Conservation (phyloP, 1,139 yeast species). For the Fermentozyma sake region DNA sequence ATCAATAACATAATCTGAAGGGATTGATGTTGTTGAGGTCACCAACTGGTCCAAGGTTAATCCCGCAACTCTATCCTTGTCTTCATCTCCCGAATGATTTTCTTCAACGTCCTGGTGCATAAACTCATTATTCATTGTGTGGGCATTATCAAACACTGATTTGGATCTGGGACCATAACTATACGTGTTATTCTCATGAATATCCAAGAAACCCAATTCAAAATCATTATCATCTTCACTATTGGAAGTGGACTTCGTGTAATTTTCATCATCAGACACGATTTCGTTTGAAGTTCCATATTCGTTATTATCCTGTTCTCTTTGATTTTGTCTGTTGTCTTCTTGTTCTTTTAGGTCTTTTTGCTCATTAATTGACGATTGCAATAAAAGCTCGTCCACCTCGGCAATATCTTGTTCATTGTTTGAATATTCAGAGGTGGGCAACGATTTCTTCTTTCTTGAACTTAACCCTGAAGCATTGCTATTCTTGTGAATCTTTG, state of each 20-base stretch:
- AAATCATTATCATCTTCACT: constrained; percentile 24
- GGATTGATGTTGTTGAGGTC: constrained; percentile 47
- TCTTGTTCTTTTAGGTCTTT: neutral
- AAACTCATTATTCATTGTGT: constrained; percentile 4
- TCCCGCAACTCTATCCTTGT: constrained; percentile 14
- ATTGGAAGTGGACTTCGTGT: constrained; percentile 13
- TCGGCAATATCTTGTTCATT: neutral
- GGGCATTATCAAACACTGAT: constrained; percentile 31
- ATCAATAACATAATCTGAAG: constrained; percentile 52
- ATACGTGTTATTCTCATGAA: constrained; percentile 15
- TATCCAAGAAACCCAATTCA: constrained; percentile 28
- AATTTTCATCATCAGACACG: constrained; percentile 17
- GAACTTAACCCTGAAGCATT: constrained; percentile 11
- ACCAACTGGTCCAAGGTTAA: constrained; percentile 50
- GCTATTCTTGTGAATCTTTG: constrained; percentile 22
- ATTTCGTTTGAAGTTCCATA: constrained; percentile 3
- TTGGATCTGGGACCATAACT: constrained; percentile 31
- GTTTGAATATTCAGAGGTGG: neutral
- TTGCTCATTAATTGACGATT: no score
- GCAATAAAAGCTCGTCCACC: no score
- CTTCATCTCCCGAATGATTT: constrained; percentile 9
- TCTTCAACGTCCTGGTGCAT: constrained; percentile 2
- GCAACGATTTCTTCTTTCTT: constrained; percentile 14
- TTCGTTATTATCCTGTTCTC: constrained; percentile 1
- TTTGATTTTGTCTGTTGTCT: no score